Conservation (phyloP, 768 basidiomycete genomes). For the Phanerochaete carnosa region DNA sequence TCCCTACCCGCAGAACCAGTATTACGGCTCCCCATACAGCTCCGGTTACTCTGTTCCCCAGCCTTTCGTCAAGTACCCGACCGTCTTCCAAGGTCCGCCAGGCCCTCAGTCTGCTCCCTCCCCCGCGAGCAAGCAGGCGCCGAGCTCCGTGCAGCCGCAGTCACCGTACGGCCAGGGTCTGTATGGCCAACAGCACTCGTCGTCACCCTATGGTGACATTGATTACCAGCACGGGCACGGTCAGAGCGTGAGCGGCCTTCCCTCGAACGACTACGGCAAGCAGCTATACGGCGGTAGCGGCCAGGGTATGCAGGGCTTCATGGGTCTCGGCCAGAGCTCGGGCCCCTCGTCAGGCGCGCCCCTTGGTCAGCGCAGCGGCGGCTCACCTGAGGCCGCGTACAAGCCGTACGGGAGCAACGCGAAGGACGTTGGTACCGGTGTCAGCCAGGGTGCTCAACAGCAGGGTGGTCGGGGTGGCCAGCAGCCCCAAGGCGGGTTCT, state of each 20-base stretch:
- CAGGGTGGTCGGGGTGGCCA: slow-evolving; percentile 43
- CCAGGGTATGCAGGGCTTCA: slow-evolving; percentile 67
- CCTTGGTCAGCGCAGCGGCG: slow-evolving; percentile 43
- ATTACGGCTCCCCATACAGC: slow-evolving; percentile 70
- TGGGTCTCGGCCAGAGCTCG: slow-evolving; percentile 53
- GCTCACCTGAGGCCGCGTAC: slow-evolving; percentile 71
- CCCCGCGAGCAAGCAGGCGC: slow-evolving; percentile 64
- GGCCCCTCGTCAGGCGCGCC: slow-evolving; percentile 43
- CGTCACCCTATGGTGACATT: slow-evolving; percentile 47
- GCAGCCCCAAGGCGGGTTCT: slow-evolving; percentile 45
- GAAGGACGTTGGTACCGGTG: slow-evolving; percentile 56
- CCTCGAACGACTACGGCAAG: slow-evolving; percentile 42
- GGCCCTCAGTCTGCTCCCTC: slow-evolving; percentile 64
- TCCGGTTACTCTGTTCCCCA: slow-evolving; percentile 56
- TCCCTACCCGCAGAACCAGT: slow-evolving; percentile 74
- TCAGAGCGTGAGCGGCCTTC: slow-evolving; percentile 33
- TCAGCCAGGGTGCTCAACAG: slow-evolving; percentile 37
- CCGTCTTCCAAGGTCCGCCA: slow-evolving; percentile 73
- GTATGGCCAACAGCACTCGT: slow-evolving; percentile 62
- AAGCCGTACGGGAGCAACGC: slow-evolving; percentile 63
- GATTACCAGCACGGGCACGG: slow-evolving; percentile 54
- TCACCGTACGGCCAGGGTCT: slow-evolving; percentile 64
- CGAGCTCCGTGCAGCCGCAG: slow-evolving; percentile 49
- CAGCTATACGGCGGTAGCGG: slow-evolving; percentile 46
- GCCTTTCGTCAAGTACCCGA: slow-evolving; percentile 73